phyloP scores from a whole-genome alignment of 2,329 filamentous ascomycete species.

The Hortaea sp. region DNA sequence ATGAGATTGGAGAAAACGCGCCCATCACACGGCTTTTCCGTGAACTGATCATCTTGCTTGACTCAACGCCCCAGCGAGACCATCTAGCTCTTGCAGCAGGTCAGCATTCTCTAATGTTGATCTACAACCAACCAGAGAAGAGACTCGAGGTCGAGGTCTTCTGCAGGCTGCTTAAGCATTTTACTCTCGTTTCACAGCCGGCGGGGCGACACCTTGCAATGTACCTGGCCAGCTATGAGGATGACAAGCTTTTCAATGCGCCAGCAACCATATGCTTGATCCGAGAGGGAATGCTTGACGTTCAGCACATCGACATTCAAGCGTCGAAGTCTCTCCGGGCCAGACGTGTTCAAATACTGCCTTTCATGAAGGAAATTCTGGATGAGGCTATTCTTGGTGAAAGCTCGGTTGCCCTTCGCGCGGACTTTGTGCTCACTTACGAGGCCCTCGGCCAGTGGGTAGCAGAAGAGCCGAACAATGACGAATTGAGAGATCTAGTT shows the following conservation, averaged over 20 bases:
- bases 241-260: constrained; percentile 53
- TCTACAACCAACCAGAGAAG: constrained; percentile 46
- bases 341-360: constrained; percentile 60
- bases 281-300: constrained; percentile 49
- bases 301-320: constrained; percentile 50
- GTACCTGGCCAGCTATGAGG: constrained; percentile 42
- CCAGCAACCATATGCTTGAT: constrained; percentile 52
- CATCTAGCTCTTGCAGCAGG: constrained; percentile 46
- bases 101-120: constrained; percentile 31
- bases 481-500: constrained; percentile 61
- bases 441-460: constrained; percentile 77
- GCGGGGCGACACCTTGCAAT: constrained; percentile 45
- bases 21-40: constrained; percentile 49
- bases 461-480: constrained; percentile 56
- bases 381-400: constrained; percentile 71
- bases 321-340: constrained; percentile 63
- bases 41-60: constrained; percentile 44
- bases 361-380: constrained; percentile 70
- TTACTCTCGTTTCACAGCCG: constrained; percentile 51
- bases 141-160: constrained; percentile 54
- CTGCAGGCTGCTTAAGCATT: constrained; percentile 48
- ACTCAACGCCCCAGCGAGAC: constrained; percentile 47
- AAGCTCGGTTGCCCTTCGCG: constrained; percentile 65
- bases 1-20: constrained; percentile 45
- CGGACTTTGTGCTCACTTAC: constrained; percentile 76